phyloP scores from a whole-genome alignment of 306 rosid species.

The Chamaecrista fasciculata region DNA sequence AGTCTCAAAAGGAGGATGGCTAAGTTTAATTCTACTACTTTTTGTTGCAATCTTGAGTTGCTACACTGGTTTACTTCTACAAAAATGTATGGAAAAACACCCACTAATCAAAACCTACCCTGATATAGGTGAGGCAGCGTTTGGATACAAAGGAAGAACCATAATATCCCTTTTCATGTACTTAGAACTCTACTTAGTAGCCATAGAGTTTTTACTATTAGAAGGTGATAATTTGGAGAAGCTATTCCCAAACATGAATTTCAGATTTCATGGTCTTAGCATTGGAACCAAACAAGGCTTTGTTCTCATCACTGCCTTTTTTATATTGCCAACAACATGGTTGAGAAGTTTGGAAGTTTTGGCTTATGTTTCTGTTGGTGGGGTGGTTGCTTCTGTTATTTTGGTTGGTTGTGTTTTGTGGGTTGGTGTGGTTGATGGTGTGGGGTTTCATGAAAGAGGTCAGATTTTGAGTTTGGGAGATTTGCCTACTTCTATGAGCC shows the following conservation, averaged over 20 bases:
- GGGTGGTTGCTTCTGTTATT: constrained; percentile 52
- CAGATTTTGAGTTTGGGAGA: constrained; percentile 31
- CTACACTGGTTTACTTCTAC: constrained; percentile 63
- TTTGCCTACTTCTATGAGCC: constrained; percentile 49
- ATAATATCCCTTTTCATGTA: constrained; percentile 46
- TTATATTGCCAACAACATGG: constrained; percentile 72
- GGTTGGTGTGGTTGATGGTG: constrained; percentile 55
- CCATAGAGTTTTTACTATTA: constrained; percentile 44
- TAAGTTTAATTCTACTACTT: constrained; percentile 46
- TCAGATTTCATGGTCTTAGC: constrained; percentile 32
- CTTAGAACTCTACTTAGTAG: constrained; percentile 49
- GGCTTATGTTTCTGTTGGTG: constrained; percentile 67
- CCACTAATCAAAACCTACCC: constrained; percentile 47
- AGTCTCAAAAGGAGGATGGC: constrained; percentile 77
- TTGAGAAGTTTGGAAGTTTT: constrained; percentile 46
- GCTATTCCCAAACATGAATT: constrained; percentile 42
- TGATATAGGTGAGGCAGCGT: constrained; percentile 54
- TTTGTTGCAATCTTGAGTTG: constrained; percentile 51
- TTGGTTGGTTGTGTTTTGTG: constrained; percentile 49
- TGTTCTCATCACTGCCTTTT: constrained; percentile 44
- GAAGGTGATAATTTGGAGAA: constrained; percentile 56
- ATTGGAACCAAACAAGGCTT: constrained; percentile 44
- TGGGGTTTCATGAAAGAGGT: constrained; percentile 50
- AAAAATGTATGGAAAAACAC: constrained; percentile 51
- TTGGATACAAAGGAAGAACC: constrained; percentile 49